These are phyloP conservation scores for Diplodia seriata DNA, from an alignment of 2,329 filamentous ascomycete species.

Conservation along the genomic window DNA sequence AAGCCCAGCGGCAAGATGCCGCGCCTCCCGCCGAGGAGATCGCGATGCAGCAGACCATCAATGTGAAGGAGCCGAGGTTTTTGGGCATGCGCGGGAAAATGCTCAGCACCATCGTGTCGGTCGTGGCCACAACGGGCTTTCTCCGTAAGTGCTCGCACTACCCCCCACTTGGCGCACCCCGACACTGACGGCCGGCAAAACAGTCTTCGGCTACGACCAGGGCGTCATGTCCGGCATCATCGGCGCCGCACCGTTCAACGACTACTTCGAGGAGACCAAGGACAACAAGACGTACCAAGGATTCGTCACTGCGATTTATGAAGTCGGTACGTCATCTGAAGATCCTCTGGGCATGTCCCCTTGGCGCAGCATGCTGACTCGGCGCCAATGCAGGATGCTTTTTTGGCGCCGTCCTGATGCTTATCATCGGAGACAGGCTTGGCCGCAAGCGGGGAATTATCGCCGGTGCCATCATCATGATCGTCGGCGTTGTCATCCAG, in stretches of 20 bases:
- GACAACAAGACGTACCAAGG: constrained; percentile 56
- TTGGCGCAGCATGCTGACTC: constrained; percentile 20
- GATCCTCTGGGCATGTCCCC: background rate
- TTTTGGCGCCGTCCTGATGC: constrained; percentile 49
- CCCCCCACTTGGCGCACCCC: constrained; percentile 3
- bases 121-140: constrained; percentile 69
- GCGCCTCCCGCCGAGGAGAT: background rate
- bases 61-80: constrained; percentile 50
- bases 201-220: constrained; percentile 64
- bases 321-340: constrained; percentile 49
- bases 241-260: constrained; percentile 43
- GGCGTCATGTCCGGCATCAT: constrained; percentile 50
- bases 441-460: constrained; percentile 55
- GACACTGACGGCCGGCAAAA: constrained; percentile 3
- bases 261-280: constrained; percentile 50
- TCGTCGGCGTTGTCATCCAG: constrained; percentile 53
- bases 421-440: constrained; percentile 50
- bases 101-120: constrained; percentile 64
- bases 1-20: background rate
- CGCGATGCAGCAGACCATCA: background rate
- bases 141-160: constrained; percentile 42
- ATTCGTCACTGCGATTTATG: constrained; percentile 61
- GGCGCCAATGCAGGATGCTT: constrained; percentile 42
- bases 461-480: constrained; percentile 52
- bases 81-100: constrained; percentile 65